Percentiles rank a stretch among this genome's conserved stretches.
phyloP scores from a whole-genome alignment of 176 grass and related monocot species.

The Sorghum bicolor region Sorghum_bicolor_NCBIv3 NC_012875.2:4134501-4135000 shows the following conservation, averaged over 20 bases:
- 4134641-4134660: not conserved
- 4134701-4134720: not conserved
- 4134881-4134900: not conserved
- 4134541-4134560: not conserved
- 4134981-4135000: not conserved
- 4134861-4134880: not conserved
- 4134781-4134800: not conserved
- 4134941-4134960: not conserved
- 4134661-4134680: not conserved
- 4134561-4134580: not conserved
- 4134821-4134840: not conserved
- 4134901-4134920: not conserved
- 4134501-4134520: not conserved
- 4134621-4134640: not conserved
- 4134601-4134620: not conserved
- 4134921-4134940: not conserved
- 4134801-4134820: not conserved
- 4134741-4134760: not conserved
- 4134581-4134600: not conserved
- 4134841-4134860: not conserved
- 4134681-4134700: not conserved
- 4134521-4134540: not conserved
- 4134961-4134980: not conserved
- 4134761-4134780: not conserved
- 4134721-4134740: not conserved